Conservation (phyloP, 164 flowering plant genomes). For the Chimonanthus salicifolius region DNA sequence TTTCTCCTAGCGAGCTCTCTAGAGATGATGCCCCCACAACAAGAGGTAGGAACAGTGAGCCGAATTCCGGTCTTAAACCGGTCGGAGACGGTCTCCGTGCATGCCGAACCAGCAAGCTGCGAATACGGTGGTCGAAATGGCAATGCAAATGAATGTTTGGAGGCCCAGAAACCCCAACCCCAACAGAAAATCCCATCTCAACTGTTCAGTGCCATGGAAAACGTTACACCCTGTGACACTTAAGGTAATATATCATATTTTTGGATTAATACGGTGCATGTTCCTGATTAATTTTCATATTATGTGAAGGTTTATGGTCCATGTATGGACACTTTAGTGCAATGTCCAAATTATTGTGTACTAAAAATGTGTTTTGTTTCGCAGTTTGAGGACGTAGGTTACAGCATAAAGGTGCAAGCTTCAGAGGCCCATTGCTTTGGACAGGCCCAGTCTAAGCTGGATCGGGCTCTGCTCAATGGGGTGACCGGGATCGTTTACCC, state of each 20-base stretch:
- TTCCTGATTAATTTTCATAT: neutral
- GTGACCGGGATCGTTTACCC: constrained; percentile 66
- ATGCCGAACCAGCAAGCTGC: constrained; percentile 23
- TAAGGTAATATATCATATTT: constrained; percentile 30
- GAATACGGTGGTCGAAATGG: constrained; percentile 8
- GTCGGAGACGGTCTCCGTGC: constrained; percentile 26
- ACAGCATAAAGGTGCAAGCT: constrained; percentile 26
- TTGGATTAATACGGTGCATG: neutral
- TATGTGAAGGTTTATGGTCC: neutral
- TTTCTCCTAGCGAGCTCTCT: neutral
- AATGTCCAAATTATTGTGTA: neutral
- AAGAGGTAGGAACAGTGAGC: constrained; percentile 22
- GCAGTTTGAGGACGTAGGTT: constrained; percentile 78
- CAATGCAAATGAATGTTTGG: constrained; percentile 18
- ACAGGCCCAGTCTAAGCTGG: constrained; percentile 32
- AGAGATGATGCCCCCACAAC: constrained; percentile 60
- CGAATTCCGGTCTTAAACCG: constrained; percentile 11
- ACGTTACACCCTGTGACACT: constrained; percentile 48
- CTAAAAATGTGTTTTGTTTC: neutral
- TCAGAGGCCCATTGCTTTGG: constrained; percentile 17
- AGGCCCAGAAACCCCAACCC: constrained; percentile 18
- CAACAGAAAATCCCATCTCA: constrained; percentile 10
- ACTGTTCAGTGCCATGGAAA: constrained; percentile 27
- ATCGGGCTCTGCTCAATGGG: constrained; percentile 46
- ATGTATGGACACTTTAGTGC: neutral